Evolutionary conservation across 192 early-diverging fungal species (phyloP).

Genomic region (Jimgerdemannia flammicorona): DNA sequence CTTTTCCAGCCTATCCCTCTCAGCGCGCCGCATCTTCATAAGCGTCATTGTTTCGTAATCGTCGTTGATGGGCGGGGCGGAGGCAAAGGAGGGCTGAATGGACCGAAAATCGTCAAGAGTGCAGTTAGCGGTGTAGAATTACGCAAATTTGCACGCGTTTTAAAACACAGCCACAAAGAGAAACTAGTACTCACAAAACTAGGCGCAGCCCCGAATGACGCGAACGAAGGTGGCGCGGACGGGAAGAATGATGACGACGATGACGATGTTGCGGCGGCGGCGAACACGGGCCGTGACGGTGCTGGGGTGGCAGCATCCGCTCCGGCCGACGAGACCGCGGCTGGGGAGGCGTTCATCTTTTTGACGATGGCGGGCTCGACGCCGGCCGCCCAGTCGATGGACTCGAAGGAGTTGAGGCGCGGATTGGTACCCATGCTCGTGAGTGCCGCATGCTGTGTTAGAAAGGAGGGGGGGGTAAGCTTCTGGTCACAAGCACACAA

Average conservation of each 20-base stretch:
- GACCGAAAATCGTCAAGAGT: conserved; percentile 13
- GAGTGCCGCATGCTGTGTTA: conserved; percentile 32
- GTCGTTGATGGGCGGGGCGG: conserved; percentile 16
- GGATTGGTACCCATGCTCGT: conserved; percentile 30
- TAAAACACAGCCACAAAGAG: conserved; percentile 2
- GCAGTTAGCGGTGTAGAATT: neutral
- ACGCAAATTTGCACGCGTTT: neutral
- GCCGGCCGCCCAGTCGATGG: conserved; percentile 42
- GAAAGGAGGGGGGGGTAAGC: neutral
- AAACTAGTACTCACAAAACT: conserved; percentile 17
- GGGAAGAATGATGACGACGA: neutral
- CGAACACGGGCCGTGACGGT: conserved; percentile 6
- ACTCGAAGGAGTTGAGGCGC: conserved; percentile 26
- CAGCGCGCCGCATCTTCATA: conserved; percentile 39
- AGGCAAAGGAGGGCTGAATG: conserved; percentile 12
- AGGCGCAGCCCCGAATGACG: conserved; percentile 8
- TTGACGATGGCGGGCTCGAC: conserved; percentile 32
- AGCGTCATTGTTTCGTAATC: conserved; percentile 46
- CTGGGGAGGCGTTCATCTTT: conserved; percentile 8
- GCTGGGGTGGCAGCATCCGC: conserved; percentile 10
- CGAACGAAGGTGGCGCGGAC: neutral
- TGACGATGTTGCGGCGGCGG: neutral
- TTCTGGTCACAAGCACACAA: neutral
- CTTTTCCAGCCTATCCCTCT: conserved; percentile 20
- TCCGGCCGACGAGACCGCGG: neutral